These are phyloP conservation scores for Tolypocladium cylindrosporum DNA, from an alignment of 2,329 filamentous ascomycete genomes.

Conservation along the genomic window DNA sequence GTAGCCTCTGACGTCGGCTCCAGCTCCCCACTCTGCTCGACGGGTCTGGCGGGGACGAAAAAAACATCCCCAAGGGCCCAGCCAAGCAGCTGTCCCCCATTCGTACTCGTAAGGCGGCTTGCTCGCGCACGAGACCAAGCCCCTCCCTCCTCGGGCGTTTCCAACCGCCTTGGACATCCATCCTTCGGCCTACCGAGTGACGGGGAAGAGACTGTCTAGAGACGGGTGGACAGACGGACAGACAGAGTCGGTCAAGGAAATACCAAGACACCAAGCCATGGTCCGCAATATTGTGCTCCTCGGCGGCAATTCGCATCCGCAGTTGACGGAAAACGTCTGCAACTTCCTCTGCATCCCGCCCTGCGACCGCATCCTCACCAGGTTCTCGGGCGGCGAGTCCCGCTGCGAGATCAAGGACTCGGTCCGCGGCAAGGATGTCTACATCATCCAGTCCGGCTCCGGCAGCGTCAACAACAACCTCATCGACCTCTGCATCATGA, in stretches of 20 bases:
- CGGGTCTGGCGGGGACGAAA: constrained; percentile 6
- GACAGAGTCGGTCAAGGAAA: not conserved
- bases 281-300: constrained; percentile 93
- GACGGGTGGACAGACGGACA: not conserved
- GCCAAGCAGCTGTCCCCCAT: not conserved
- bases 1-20: constrained; percentile 7
- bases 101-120: not conserved
- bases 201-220: too few species aligned
- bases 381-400: constrained; percentile 93
- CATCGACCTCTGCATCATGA: constrained; percentile 94
- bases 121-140: not conserved
- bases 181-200: not conserved
- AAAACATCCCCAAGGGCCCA: constrained; percentile 4
- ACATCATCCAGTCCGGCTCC: constrained; percentile 91
- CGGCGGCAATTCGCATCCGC: constrained; percentile 84
- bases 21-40: constrained; percentile 4
- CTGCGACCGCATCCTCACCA: constrained; percentile 73
- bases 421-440: constrained; percentile 96
- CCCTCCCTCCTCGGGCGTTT: not conserved
- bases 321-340: constrained; percentile 79
- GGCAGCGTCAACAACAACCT: constrained; percentile 93
- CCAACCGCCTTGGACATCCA: not conserved
- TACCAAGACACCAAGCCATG: constrained; percentile 41
- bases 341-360: constrained; percentile 78
- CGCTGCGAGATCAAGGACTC: constrained; percentile 94